Base-by-base conservation (phyloP, 2,329 filamentous ascomycete genomes). In the Nemania diffusa region DNA sequence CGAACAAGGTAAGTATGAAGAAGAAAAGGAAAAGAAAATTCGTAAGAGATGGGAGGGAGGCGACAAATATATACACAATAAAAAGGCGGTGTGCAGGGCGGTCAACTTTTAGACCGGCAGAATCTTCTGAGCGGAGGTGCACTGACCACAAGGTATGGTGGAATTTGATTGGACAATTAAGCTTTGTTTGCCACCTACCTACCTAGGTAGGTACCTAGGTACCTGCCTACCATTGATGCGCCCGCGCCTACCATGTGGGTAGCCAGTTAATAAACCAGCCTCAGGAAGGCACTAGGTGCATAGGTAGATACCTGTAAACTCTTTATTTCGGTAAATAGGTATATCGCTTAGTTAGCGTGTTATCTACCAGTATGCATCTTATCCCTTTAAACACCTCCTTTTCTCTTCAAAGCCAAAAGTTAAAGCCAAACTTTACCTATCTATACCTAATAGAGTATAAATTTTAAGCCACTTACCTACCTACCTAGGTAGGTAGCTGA, bases 1-100 rank as follows among this genome's bases (percentile, higher is more conserved):
- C 77, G 76, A 78, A 79, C 78, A 84, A 85, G 82, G 81, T 84
- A 84, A 84, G 83, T 84, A 84, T 85, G 79, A 81, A 79, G 78
- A 81, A 77, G 71, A 78, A 80, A 78, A 72, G 75, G 73, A 56
- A 72, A 76, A 77, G 72, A 68, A 62, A 60, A 52, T 55, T 71
- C 67, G 44, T 51, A 72, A 67, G 44, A 62, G 15, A 1, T n/a
- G 32, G 65, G 57, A 62, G 57, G 69, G 46, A 59, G 29, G 34
- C 46, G 6, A n/a, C 17, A 9, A 26, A 67, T 74, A 74, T 76
- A 73, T 76, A 72, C n/a, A 51, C 44, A 26, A 50, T 57, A 15
- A 7, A 9, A 63, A 64, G 62, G 67, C 66, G 65, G 68, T 68
- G 62, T 42, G 44, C 3, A 7, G 32, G 61, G 59, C 59, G 68